phyloP scores from a whole-genome alignment of 2,329 filamentous ascomycete genomes.

The Alternaria triticina region DNA sequence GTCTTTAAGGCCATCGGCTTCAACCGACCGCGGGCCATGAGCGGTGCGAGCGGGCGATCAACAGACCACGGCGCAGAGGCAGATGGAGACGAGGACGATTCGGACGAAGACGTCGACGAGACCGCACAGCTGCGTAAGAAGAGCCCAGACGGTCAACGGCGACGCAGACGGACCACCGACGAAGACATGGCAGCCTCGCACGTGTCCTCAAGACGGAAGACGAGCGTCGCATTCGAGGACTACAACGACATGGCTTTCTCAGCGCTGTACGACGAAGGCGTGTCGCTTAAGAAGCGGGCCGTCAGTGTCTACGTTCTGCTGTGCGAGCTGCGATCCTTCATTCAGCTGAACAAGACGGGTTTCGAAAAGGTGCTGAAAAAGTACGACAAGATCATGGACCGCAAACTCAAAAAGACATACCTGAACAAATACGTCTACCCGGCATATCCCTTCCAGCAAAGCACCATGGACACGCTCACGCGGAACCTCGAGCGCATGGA shows the following conservation, averaged over 20 bases:
- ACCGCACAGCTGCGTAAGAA: conserved; percentile 51
- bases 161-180: conserved; percentile 26
- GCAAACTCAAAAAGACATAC: conserved; percentile 78
- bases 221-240: conserved; percentile 75
- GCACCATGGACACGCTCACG: conserved; percentile 74
- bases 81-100: conserved; percentile 64
- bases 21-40: conserved; percentile 53
- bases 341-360: conserved; percentile 94
- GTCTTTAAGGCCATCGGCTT: conserved; percentile 60
- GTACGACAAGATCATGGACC: conserved; percentile 94
- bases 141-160: conserved; percentile 43
- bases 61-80: conserved; percentile 30
- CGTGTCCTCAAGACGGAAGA: conserved; percentile 66
- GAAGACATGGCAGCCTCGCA: conserved; percentile 68
- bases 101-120: conserved; percentile 65
- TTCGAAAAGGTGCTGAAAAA: conserved; percentile 98
- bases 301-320: conserved; percentile 88
- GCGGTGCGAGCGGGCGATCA: conserved; percentile 51
- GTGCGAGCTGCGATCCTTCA: conserved; percentile 94
- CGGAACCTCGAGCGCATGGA: conserved; percentile 78
- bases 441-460: conserved; percentile 80
- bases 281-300: conserved; percentile 91
- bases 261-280: conserved; percentile 70
- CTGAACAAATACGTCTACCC: conserved; percentile 75
- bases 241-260: conserved; percentile 78